Base-by-base conservation (phyloP, 495 filamentous ascomycete species). In the Penicillium coprophilum region DNA sequence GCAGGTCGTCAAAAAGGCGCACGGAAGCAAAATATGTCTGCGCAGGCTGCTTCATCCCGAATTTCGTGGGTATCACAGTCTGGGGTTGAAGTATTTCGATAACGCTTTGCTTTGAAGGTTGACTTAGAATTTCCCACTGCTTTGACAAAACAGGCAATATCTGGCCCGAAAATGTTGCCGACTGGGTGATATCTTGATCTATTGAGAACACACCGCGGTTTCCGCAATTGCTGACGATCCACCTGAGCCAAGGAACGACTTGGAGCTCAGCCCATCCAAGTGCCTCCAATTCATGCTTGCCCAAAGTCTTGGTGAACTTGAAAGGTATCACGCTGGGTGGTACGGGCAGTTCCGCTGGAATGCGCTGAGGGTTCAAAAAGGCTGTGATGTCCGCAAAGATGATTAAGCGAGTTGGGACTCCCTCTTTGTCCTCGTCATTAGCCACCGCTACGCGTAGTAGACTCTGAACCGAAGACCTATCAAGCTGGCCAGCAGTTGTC, bases 21-120 rank as follows among this genome's bases (percentile, higher is more conserved):
- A 97, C 95, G 13, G 82, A 86, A n/a, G 86, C 82, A 66, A 99
- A 96, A 69, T 96, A 99, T 0, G 95, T 85, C 59, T 97, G 92
- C 12, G 73, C 72, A 20, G 95, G 95, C 63, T 83, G 87, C 60
- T 80, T 89, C 93, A 97, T 93, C 10, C 95, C 95, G 58, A 86
- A 69, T 64, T 87, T 96, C 0, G 95, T 97, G 0, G 95, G 95
- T 56, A 99, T 92, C 24, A 94, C 81, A 4, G 90, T 86, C 30
- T 86, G 77, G 23, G 79, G 74, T 40, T 82, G 78, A 10, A 97
- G 72, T 8, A 88, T 68, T 11, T 78, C 73, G 15, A 83, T 65
- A 13, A 96, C 72, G 13, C 81, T 84, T 17, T 81, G 76, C 66
- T 88, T 95, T 4, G 85, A 85, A 19, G 77, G 72, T 27, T 73